Conservation (phyloP, 164 flowering plant genomes). For the Cinnamomum chago region DNA sequence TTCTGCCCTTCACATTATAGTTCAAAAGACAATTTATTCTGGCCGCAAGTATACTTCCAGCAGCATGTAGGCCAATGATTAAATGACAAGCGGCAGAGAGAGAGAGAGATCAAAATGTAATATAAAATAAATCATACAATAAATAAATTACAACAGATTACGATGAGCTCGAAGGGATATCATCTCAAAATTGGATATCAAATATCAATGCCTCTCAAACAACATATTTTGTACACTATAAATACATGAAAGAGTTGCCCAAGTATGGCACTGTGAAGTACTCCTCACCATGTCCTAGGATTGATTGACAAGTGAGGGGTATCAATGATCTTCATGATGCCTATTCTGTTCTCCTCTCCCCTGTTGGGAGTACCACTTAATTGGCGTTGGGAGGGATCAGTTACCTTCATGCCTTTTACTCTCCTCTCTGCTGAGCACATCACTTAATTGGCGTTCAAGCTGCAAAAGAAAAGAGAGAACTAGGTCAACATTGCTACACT, state of each 20-base stretch:
- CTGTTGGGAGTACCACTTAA: too few species aligned
- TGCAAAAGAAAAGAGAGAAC: neutral
- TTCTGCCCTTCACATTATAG: too few species aligned
- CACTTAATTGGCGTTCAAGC: constrained; percentile 1
- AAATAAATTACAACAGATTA: neutral
- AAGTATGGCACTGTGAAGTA: neutral
- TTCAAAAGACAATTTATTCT: too few species aligned
- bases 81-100: neutral
- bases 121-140: neutral
- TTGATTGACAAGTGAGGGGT: too few species aligned
- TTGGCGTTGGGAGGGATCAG: neutral
- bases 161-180: neutral
- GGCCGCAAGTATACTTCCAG: too few species aligned
- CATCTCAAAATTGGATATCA: neutral
- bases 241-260: neutral
- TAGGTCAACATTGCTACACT: neutral
- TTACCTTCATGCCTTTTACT: too few species aligned
- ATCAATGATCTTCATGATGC: too few species aligned
- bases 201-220: neutral
- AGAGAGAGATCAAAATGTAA: neutral
- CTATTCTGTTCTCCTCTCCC: too few species aligned
- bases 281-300: neutral
- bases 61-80: too few species aligned
- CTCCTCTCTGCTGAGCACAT: neutral
- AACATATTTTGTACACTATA: neutral